phyloP scores from a whole-genome alignment of 129 eudicot species.

The Tagetes patula region DNA sequence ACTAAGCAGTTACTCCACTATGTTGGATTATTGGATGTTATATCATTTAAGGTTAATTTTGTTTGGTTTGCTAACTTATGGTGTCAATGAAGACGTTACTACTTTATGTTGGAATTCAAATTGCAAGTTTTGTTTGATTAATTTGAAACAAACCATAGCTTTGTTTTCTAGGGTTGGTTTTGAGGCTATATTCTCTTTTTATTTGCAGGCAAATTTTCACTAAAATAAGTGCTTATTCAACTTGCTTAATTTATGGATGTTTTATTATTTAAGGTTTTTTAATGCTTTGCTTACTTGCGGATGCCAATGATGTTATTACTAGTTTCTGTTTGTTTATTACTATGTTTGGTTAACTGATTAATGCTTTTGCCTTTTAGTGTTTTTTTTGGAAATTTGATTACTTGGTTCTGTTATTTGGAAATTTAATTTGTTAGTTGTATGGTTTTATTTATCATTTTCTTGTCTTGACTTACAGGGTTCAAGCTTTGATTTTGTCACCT shows the following conservation, averaged over 20 bases:
- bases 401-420: neutral
- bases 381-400: neutral
- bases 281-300: neutral
- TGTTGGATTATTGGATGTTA: too few relatives aligned
- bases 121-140: neutral
- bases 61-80: too few relatives aligned
- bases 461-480: conserved; percentile 50
- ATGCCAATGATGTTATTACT: neutral
- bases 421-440: neutral
- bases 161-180: conserved; percentile 9
- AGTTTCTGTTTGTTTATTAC: neutral
- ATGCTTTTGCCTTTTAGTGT: neutral
- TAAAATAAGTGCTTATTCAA: too few relatives aligned
- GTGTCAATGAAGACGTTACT: too few relatives aligned
- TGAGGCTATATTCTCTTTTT: neutral
- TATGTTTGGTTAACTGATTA: neutral
- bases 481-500: conserved; percentile 91
- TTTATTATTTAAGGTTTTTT: neutral
- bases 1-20: neutral
- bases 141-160: neutral
- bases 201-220: neutral
- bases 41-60: too few relatives aligned
- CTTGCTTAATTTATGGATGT: conserved; percentile 3
- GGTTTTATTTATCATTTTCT: neutral
- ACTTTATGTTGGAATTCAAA: too few relatives aligned